These are phyloP conservation scores for Exutisphaerella laricina DNA, from an alignment of 2,329 filamentous ascomycete genomes.

Conservation along the genomic window DNA sequence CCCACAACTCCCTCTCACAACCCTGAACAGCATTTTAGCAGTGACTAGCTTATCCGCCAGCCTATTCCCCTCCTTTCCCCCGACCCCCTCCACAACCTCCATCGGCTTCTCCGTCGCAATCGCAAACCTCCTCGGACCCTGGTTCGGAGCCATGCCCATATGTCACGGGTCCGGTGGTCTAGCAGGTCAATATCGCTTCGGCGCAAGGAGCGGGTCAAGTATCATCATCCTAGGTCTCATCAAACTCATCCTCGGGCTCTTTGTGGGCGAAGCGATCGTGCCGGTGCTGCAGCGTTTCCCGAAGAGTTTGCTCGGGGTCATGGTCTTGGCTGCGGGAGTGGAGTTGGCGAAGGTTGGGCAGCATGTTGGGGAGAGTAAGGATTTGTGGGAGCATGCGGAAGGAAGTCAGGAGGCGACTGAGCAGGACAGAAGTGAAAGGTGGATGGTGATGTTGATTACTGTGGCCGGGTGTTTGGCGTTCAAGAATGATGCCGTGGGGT, in stretches of 20 bases:
- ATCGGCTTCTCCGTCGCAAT: constrained; percentile 74
- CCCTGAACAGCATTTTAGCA: constrained; percentile 87
- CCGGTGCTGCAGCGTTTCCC: constrained; percentile 68
- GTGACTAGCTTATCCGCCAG: constrained; percentile 74
- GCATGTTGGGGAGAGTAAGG: constrained; percentile 68
- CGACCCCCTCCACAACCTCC: constrained; percentile 64
- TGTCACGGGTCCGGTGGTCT: constrained; percentile 90
- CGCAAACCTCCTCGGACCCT: constrained; percentile 81
- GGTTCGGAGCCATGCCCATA: constrained; percentile 92
- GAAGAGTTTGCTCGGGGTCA: constrained; percentile 69
- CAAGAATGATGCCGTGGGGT: constrained; percentile 84
- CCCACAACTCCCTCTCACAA: constrained; percentile 84
- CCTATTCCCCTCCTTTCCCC: constrained; percentile 55
- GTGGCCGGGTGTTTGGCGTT: constrained; percentile 77
- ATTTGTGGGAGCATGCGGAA: constrained; percentile 45
- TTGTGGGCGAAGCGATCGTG: constrained; percentile 70
- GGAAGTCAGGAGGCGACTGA: constrained; percentile 53
- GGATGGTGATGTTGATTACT: constrained; percentile 87
- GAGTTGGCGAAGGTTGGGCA: constrained; percentile 83
- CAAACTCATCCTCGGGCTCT: constrained; percentile 70
- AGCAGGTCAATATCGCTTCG: constrained; percentile 86
- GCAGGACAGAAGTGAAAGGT: constrained; percentile 66
- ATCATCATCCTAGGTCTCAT: constrained; percentile 71
- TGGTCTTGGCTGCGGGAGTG: constrained; percentile 83
- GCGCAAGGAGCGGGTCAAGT: constrained; percentile 78